Evolutionary conservation across 1,284 basidiomycete species (phyloP).

Genomic region (Sporisorium iseilematis-ciliati): DNA sequence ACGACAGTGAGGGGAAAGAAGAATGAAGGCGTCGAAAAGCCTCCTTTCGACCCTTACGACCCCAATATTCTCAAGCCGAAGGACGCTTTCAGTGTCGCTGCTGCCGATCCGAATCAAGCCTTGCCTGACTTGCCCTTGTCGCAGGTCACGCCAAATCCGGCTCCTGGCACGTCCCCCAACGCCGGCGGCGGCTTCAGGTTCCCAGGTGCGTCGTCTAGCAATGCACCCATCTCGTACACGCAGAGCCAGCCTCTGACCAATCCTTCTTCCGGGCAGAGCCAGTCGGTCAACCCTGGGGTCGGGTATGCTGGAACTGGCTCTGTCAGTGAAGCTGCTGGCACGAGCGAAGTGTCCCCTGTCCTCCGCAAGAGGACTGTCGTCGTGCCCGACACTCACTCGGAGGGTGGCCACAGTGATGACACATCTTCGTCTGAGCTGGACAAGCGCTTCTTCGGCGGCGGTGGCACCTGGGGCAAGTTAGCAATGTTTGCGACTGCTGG

Average conservation of each 20-base stretch:
- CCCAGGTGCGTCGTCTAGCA: not conserved
- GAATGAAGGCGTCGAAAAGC: not conserved
- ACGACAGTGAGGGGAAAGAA: constrained; percentile 2
- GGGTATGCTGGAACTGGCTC: not conserved
- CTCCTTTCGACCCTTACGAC: constrained; percentile 47
- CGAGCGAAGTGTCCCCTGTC: constrained; percentile 7
- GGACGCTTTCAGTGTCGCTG: constrained; percentile 23
- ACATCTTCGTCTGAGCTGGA: not conserved
- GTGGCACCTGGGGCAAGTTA: constrained; percentile 12
- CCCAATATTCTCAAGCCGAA: constrained; percentile 31
- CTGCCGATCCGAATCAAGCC: not conserved
- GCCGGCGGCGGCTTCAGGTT: not conserved
- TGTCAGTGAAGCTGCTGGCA: no score
- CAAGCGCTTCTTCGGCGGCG: constrained; percentile 33
- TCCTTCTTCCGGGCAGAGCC: not conserved
- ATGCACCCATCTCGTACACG: not conserved
- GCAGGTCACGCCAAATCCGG: not conserved
- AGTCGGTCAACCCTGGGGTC: not conserved
- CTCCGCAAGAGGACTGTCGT: constrained; percentile 26
- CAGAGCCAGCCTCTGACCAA: not conserved
- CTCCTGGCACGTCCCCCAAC: not conserved
- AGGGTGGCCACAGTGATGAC: not conserved
- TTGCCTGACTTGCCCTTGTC: constrained; percentile 14
- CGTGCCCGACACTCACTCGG: not conserved
- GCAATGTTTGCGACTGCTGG: constrained; percentile 13